Base-by-base conservation (phyloP, 768 basidiomycete genomes). In the Leucocoprinus leucothites region DNA sequence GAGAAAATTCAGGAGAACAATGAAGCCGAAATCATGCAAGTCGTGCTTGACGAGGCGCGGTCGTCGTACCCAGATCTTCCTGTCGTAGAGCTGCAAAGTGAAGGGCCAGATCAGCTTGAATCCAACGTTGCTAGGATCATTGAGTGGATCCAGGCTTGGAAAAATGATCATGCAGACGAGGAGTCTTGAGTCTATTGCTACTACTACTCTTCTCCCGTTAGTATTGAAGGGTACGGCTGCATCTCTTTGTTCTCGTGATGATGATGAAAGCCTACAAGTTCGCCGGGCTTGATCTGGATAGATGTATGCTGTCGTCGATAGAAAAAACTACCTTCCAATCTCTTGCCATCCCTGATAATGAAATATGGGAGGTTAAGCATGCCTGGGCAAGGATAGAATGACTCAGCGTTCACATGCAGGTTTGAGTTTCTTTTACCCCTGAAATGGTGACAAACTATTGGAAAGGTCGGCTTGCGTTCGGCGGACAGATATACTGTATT, bases 1-100 rank as follows among this genome's bases (percentile, higher is more conserved):
- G 91, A 91, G 68, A 99, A 99, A 72, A 92, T 99, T 3, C 90
- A 95, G 67, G 97, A 99, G 71, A 99, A 99, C 69, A 95, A 98
- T 69, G 89, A 95, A 64, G 94, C 95, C 11, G 97, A 99, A 74
- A 98, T 99, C 65, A 97, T 98, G 94, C 79, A 91, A 64, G 85
- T 94, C 48, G 86, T 97, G 35, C 73, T 89, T 9, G 87, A 91
- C 28, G 97, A 99, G 68, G 95, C 96, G 3, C 78, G 84, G 42
- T 84, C 85, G 36, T 91, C 93, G 0, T 99, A 98, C 68, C 80
- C 87, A 0, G 64, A 78, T n/a, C 87, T 91, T 68, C 89, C 96
- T 59, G 81, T 98, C 22, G 86, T 98, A 16, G 91, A 91, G 64
- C 75, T 98, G 22, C 71, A 79, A 57, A 94, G 90, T 67, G 88